Conservation (phyloP, 345 rosid genomes). For the Anacardium occidentale region DNA sequence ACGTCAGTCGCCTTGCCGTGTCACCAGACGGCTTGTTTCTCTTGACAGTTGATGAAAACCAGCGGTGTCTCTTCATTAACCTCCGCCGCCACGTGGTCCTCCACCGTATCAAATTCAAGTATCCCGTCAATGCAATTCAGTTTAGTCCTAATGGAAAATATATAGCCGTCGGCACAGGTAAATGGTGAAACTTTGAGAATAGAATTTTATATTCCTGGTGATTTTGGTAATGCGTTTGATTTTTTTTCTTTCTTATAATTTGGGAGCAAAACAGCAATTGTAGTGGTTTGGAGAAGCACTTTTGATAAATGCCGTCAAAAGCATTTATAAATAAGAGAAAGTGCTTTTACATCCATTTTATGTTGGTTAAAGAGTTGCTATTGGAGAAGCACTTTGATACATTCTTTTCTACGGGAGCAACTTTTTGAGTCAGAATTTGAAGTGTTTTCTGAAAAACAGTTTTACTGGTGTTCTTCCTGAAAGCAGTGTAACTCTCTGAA, state of each 20-base stretch:
- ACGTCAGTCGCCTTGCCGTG: conserved; percentile 70
- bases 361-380: no score
- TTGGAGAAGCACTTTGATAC: no score
- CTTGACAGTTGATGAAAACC: conserved; percentile 71
- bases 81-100: conserved; percentile 68
- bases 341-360: no score
- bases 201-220: background rate
- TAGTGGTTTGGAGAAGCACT: no score
- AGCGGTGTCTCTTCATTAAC: conserved; percentile 81
- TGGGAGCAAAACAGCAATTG: no score
- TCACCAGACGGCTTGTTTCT: conserved; percentile 79
- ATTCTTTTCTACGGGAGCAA: background rate
- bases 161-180: conserved; percentile 80
- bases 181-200: background rate
- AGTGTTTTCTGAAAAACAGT: background rate
- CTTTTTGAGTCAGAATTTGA: background rate
- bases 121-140: conserved; percentile 50
- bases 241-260: no score
- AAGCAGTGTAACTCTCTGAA: background rate
- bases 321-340: no score
- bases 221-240: background rate
- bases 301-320: no score
- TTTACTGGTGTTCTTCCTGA: background rate
- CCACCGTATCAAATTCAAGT: conserved; percentile 68
- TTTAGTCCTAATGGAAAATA: conserved; percentile 79